These are phyloP conservation scores for Aspergillus indologenus DNA, from an alignment of 495 filamentous ascomycete genomes.

Conservation along the genomic window DNA sequence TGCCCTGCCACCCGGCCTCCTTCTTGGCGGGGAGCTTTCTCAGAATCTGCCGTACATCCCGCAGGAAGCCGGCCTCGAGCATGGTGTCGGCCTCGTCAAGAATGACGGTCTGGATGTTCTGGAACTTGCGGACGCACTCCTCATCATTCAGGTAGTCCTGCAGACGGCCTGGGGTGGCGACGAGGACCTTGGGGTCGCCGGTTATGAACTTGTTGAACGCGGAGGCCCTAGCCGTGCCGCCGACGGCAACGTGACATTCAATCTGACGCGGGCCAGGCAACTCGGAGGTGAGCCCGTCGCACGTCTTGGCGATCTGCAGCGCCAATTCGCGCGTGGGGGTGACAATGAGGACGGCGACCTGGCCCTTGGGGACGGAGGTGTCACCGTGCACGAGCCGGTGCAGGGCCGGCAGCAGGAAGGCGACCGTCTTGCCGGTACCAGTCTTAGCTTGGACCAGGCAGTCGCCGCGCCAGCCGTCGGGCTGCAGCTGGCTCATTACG, in stretches of 20 bases:
- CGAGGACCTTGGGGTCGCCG: constrained; percentile 51
- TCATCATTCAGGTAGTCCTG: constrained; percentile 57
- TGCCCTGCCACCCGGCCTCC: constrained; percentile 55
- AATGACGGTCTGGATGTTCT: constrained; percentile 55
- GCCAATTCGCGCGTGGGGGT: constrained; percentile 66
- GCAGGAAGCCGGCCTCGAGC: constrained; percentile 60
- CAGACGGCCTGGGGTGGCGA: constrained; percentile 63
- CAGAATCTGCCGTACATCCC: constrained; percentile 56
- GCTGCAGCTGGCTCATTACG: constrained; percentile 47
- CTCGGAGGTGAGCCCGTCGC: constrained; percentile 47
- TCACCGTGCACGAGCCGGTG: constrained; percentile 56
- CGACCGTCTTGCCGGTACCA: constrained; percentile 82
- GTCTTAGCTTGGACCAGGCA: constrained; percentile 75
- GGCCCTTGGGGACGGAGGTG: constrained; percentile 32
- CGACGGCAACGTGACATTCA: constrained; percentile 53
- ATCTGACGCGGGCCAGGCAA: constrained; percentile 27
- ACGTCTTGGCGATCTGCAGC: constrained; percentile 63
- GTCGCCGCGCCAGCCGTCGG: constrained; percentile 45
- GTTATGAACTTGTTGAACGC: constrained; percentile 45
- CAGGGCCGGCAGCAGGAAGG: constrained; percentile 72
- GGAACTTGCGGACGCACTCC: constrained; percentile 38
- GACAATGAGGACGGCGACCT: constrained; percentile 60
- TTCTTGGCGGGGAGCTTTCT: constrained; percentile 54
- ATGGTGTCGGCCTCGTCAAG: constrained; percentile 69
- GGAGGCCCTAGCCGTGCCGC: constrained; percentile 49